Conservation (phyloP, 352 stramenopile species). For the Globisporangium mamillatum region DNA sequence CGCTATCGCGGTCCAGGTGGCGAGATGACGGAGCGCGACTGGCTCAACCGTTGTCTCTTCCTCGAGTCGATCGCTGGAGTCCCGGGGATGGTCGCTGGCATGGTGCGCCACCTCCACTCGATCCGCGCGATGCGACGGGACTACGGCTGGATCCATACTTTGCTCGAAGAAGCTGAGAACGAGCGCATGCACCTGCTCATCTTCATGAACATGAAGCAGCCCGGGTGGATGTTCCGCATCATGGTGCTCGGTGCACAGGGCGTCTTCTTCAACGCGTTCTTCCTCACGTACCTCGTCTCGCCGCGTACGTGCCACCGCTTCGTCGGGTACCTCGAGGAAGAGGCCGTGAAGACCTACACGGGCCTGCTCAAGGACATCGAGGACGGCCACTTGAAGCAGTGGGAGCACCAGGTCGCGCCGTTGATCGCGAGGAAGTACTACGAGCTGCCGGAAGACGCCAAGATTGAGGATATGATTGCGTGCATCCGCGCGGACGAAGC, state of each 20-base stretch:
- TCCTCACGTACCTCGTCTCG: constrained; percentile 84
- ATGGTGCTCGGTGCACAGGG: constrained; percentile 78
- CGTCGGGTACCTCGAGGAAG: constrained; percentile 92
- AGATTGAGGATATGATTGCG: constrained; percentile 60
- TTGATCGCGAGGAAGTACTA: constrained; percentile 88
- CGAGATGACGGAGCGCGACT: constrained; percentile 57
- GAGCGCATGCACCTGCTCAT: constrained; percentile 92
- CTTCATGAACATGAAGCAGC: constrained; percentile 88
- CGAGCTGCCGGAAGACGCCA: constrained; percentile 42
- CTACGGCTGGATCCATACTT: constrained; percentile 88
- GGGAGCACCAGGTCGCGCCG: constrained; percentile 65
- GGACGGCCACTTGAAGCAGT: constrained; percentile 67
- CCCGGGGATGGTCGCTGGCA: constrained; percentile 70
- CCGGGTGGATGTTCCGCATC: constrained; percentile 62
- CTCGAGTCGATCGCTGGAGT: constrained; percentile 76
- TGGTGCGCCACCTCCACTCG: constrained; percentile 73
- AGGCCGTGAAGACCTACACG: constrained; percentile 91
- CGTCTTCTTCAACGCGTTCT: constrained; percentile 85
- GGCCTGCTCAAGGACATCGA: constrained; percentile 89
- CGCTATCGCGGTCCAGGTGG: constrained; percentile 48
- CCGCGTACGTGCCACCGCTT: constrained; percentile 89
- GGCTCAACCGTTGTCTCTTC: constrained; percentile 70
- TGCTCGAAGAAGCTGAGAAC: constrained; percentile 92
- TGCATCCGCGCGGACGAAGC: constrained; percentile 73
- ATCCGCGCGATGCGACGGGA: constrained; percentile 77